Evolutionary conservation across 1,139 yeast species (phyloP), one percentile per base, ranked within the genome.

Genomic region (Kodamaea alishanica): DNA sequence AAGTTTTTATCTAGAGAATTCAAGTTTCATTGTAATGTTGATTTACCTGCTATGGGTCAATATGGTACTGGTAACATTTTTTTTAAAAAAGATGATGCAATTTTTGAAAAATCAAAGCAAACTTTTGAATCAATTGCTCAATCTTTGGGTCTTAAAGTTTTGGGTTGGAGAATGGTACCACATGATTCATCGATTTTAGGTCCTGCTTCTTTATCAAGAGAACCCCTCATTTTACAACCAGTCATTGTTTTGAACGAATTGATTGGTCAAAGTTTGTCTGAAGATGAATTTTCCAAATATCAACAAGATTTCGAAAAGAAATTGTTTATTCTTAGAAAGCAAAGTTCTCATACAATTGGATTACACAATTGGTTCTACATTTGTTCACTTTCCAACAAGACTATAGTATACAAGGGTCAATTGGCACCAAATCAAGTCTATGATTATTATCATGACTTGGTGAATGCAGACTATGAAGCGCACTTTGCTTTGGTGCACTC

Each of bases 101-200:
- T 77, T 10, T 77, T 85, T 51, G 77, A 70, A 44, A 79, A 82
- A 52, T 83, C 94, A 32, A 82, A 79, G 59, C 65, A 72, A 37
- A 81, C 89, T 25, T 90, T 92, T 62, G 96, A 86, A 65, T 74
- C 77, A 48, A 77, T 89, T 51, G 97, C 97, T 27, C 60, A 63
- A 40, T 73, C 83, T 35, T 75, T 88, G 45, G 95, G 88, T 28
- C 77, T 92, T 48, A 73, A 79, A 47, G 95, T 92, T 35, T 74
- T 92, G 43, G 97, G 95, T 7, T 92, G 97, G 97, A 82, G 98
- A 69, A 70, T 73, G 42, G 97, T 92, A n/a, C 97, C 97, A 28
- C 89, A 86, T 50, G 97, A 92, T 63, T 84, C 96, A 10, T 74
- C 95, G 35, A 84, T 92, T 52, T 73, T 92, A 45, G 97, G 97